Conservation (phyloP, 2,329 filamentous ascomycete species). For the Hymenoscyphus fructigenus region DNA sequence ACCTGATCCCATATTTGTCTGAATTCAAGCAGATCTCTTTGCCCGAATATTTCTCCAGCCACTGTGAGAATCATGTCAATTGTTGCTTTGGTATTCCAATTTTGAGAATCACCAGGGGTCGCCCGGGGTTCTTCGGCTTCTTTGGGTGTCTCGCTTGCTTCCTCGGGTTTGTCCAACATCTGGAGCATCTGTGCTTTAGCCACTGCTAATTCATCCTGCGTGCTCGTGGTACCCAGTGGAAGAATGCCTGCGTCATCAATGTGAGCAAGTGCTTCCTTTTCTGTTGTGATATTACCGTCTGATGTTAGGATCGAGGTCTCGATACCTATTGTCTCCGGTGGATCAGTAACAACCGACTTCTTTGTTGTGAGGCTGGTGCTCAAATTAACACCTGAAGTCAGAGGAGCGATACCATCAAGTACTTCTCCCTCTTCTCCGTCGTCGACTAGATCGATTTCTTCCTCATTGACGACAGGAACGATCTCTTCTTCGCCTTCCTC, state of each 20-base stretch:
- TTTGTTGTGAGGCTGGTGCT: not conserved
- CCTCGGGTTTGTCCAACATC: not conserved
- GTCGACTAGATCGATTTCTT: constrained; percentile 21
- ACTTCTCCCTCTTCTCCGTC: constrained; percentile 7
- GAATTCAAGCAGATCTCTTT: constrained; percentile 78
- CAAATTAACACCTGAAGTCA: not conserved
- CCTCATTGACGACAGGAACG: constrained; percentile 17
- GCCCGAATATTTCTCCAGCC: constrained; percentile 84
- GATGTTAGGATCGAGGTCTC: not conserved
- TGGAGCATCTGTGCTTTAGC: constrained; percentile 45
- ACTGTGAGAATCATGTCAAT: constrained; percentile 91
- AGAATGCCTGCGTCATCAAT: not conserved
- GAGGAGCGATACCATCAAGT: not conserved
- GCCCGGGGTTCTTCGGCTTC: not conserved
- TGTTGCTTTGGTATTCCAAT: constrained; percentile 55
- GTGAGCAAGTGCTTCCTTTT: constrained; percentile 3
- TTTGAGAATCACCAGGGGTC: constrained; percentile 24
- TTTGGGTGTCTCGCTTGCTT: not conserved
- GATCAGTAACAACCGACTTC: not conserved
- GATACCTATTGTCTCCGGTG: not conserved
- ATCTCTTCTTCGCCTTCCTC: constrained; percentile 31
- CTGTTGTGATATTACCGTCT: not conserved
- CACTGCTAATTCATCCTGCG: constrained; percentile 27
- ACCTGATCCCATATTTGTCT: constrained; percentile 52
- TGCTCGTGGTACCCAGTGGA: not conserved